Evolutionary conservation across 768 basidiomycete genomes (phyloP), one percentile per base, ranked within the genome.

Genomic region (Agaricus blazei): DNA sequence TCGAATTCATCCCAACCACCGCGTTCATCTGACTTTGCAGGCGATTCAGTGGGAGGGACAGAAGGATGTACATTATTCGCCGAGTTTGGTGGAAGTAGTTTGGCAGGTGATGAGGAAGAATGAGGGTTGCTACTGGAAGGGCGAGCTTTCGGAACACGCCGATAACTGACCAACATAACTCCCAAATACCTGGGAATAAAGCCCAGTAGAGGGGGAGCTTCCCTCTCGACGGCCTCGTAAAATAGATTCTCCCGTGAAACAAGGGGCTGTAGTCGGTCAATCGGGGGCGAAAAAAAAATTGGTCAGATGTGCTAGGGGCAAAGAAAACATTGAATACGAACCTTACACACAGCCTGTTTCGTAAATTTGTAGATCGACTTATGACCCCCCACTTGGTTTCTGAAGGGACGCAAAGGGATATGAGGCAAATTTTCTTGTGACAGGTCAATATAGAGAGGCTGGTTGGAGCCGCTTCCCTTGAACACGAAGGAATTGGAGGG

Each of bases 161-260:
- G 85, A 66, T 98, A 98, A 51, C 88, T 96, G 63, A 99, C 96
- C 41, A 98, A 81, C 93, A 99, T 97, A 52, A 99, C 97, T 24
- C 97, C 97, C 14, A 99, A 78, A 70, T 99, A 99, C 43, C 95
- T 87, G n/a, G 97, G 97, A 57, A 98, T 97, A 65, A 93, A 99
- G 12, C 82, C 88, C 3, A 98, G 79, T 8, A 99, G 78, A 3
- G 92, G 93, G 0, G 97, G 96, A 0, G 92, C 91, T 64, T 93
- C 91, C 27, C 87, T 82, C 68, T 99, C 97, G 31, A 98, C 93
- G 1, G 94, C 84, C 68, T 99, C 97, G 67, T 99, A 99, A 66
- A 99, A 98, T 46, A 97, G 76, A 66, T 99, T 99, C 72, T 99
- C 97, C 54, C 95, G 84, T 3, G 92, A 94, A 29, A 97, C 94